Percentiles rank a stretch among this genome's conserved stretches.
Conservation (phyloP, 345 rosid genomes). For the Brassica nigra region DNA sequence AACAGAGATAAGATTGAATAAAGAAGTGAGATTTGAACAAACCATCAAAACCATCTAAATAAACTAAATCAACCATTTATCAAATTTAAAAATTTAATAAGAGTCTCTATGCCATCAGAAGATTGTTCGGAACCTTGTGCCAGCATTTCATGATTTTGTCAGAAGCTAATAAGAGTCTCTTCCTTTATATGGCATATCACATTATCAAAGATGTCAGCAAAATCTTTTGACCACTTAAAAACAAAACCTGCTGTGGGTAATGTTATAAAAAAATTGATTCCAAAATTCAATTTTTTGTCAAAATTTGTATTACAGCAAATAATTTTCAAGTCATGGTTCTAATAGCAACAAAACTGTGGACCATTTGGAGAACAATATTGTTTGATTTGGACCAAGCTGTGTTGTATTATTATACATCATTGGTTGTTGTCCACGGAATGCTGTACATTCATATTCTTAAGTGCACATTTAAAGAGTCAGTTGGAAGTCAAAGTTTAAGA, state of each 20-base stretch:
- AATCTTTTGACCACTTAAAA: background rate
- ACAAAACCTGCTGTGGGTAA: constrained; percentile 43
- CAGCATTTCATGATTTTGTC: constrained; percentile 11
- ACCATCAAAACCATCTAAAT: constrained; percentile 6
- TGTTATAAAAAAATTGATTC: background rate
- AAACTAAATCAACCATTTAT: constrained; percentile 4
- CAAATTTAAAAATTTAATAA: background rate
- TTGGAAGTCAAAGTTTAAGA: background rate
- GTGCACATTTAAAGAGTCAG: constrained; percentile 16
- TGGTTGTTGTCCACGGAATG: too few species aligned
- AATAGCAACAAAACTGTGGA: constrained; percentile 52
- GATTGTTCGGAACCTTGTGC: background rate
- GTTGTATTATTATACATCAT: too few species aligned
- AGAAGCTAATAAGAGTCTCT: constrained; percentile 37
- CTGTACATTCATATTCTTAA: background rate
- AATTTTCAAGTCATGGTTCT: background rate
- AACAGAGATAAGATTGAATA: constrained; percentile 7
- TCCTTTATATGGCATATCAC: constrained; percentile 25
- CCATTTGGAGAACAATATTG: constrained; percentile 69
- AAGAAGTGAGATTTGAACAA: background rate
- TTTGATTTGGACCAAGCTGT: constrained; percentile 28
- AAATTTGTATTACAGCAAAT: background rate
- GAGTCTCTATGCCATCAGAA: too few species aligned
- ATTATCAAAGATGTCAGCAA: background rate
- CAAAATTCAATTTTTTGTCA: background rate